These are phyloP conservation scores for Zymoseptoria tritici DNA, from an alignment of 2,329 filamentous ascomycete species.

Conservation along the genomic window DNA sequence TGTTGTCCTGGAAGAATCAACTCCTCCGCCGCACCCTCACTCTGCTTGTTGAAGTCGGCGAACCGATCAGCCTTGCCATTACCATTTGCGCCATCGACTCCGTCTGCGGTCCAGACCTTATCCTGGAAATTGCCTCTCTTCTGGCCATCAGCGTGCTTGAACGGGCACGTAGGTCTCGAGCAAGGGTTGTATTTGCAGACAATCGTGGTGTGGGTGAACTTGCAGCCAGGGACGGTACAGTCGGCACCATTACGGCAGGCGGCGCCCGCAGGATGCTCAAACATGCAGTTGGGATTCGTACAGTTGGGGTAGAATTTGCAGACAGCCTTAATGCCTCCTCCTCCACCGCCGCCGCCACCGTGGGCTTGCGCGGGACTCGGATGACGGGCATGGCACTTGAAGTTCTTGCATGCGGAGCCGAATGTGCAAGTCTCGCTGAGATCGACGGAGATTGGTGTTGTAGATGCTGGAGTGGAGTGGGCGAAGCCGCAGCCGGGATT, in stretches of 20 bases:
- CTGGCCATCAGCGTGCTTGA: conserved; percentile 87
- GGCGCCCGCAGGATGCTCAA: conserved; percentile 72
- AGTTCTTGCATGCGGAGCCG: conserved; percentile 89
- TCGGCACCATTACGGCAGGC: conserved; percentile 88
- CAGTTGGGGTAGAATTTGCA: conserved; percentile 92
- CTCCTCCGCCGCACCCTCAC: conserved; percentile 25
- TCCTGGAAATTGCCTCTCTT: conserved; percentile 72
- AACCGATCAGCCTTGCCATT: conserved; percentile 27
- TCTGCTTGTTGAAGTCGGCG: conserved; percentile 18
- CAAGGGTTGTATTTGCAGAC: conserved; percentile 90
- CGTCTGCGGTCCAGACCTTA: conserved; percentile 79
- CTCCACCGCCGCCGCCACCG: conserved; percentile 73
- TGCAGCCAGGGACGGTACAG: conserved; percentile 74
- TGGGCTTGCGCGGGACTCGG: conserved; percentile 77
- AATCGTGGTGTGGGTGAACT: conserved; percentile 78
- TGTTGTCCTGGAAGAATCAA: conserved; percentile 27
- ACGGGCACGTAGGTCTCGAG: conserved; percentile 77
- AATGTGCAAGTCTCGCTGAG: conserved; percentile 73
- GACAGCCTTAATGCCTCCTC: conserved; percentile 67
- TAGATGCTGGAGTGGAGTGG: conserved; percentile 87
- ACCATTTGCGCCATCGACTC: conserved; percentile 22
- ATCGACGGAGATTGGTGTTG: conserved; percentile 69
- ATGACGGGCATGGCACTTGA: conserved; percentile 85
- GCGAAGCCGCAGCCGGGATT: conserved; percentile 88
- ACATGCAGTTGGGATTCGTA: conserved; percentile 80